A percentile compares a stretch with the other conserved stretches of the same genome.
phyloP scores from a whole-genome alignment of 371 early-diverging fungal genomes.

The Cladochytrium tenue region DNA sequence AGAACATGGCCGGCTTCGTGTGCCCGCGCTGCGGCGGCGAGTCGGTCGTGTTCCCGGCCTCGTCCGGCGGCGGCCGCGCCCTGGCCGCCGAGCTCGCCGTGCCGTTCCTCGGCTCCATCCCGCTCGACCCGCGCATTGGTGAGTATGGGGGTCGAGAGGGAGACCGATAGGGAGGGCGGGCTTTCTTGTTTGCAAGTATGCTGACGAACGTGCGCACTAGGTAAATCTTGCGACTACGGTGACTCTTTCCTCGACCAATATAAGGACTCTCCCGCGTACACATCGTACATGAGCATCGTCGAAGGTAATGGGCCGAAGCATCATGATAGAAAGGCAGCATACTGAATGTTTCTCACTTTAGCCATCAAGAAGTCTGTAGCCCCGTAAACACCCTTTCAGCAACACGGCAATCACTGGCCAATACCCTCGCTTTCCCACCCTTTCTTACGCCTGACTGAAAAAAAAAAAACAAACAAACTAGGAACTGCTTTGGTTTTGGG shows the following conservation, averaged over 20 bases:
- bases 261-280: constrained; percentile 84
- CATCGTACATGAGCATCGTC: constrained; percentile 74
- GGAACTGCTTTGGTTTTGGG: too few species aligned
- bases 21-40: constrained; percentile 60
- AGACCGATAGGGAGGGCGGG: neutral
- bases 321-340: too few species aligned
- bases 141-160: neutral
- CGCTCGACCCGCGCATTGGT: constrained; percentile 90
- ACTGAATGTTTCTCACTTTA: too few species aligned
- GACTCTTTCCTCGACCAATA: constrained; percentile 81
- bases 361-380: too few species aligned
- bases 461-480: too few species aligned
- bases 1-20: constrained; percentile 68
- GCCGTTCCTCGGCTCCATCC: constrained; percentile 81
- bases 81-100: constrained; percentile 78
- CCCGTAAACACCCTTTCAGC: too few species aligned
- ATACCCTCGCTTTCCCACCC: too few species aligned
- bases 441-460: too few species aligned
- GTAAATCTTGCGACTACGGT: constrained; percentile 80
- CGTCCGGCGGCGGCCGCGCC: constrained; percentile 85
- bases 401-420: too few species aligned
- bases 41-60: constrained; percentile 85
- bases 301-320: too few species aligned
- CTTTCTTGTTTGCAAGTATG: too few species aligned
- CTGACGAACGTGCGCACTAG: constrained; percentile 15